These are phyloP conservation scores for Lipomyces yamanashiensis DNA, from an alignment of 805 yeast genomes.

Conservation along the genomic window DNA sequence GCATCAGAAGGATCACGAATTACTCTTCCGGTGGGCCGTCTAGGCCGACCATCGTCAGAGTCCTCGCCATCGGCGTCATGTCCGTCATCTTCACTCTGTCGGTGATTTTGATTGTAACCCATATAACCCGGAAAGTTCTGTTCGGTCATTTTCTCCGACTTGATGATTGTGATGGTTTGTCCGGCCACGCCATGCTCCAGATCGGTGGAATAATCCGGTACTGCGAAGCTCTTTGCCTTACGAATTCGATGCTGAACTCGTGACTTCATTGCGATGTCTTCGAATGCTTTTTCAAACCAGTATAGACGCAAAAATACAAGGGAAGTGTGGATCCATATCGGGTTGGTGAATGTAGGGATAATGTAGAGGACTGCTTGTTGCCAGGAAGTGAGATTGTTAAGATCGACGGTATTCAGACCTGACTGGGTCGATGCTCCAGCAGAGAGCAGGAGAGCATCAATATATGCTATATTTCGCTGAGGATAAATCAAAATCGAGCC, in stretches of 20 bases:
- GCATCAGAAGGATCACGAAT: slow-evolving; percentile 8
- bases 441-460: slow-evolving; percentile 78
- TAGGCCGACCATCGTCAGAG: not conserved
- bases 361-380: slow-evolving; percentile 80
- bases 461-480: slow-evolving; percentile 63
- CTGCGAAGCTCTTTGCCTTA: slow-evolving; percentile 69
- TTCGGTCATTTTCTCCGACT: slow-evolving; percentile 28
- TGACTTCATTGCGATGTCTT: slow-evolving; percentile 77
- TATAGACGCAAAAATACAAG: slow-evolving; percentile 78
- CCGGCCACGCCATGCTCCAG: slow-evolving; percentile 30
- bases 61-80: slow-evolving; percentile 13
- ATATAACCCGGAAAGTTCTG: slow-evolving; percentile 24
- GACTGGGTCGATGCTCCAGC: slow-evolving; percentile 87
- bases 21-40: slow-evolving; percentile 7
- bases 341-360: slow-evolving; percentile 71
- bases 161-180: slow-evolving; percentile 21
- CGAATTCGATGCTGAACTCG: slow-evolving; percentile 80
- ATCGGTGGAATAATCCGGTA: slow-evolving; percentile 10
- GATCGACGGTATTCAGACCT: slow-evolving; percentile 80
- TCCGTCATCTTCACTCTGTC: slow-evolving; percentile 3
- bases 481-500: slow-evolving; percentile 83
- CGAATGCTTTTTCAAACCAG: slow-evolving; percentile 88
- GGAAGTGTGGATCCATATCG: slow-evolving; percentile 83
- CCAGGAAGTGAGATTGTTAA: slow-evolving; percentile 66
- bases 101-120: not conserved